phyloP scores from a whole-genome alignment of 2,329 filamentous ascomycete genomes.

The Diaporthe longicolla region DNA sequence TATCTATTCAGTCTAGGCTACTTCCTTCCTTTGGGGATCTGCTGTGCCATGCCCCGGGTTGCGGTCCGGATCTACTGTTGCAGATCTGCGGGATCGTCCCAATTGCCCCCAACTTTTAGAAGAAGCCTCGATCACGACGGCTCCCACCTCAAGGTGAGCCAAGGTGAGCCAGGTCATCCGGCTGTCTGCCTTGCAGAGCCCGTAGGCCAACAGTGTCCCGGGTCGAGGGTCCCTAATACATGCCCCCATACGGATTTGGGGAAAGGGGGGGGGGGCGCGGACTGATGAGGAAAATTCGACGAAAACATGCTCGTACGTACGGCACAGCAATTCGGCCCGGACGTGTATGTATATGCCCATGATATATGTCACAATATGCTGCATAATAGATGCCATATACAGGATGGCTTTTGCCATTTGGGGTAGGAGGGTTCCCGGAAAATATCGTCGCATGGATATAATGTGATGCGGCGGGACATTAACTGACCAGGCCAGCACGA shows the following conservation, averaged over 20 bases:
- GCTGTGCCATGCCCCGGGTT: conserved; percentile 2
- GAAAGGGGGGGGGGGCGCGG: too few species aligned
- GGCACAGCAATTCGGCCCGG: too few species aligned
- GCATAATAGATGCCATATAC: neutral
- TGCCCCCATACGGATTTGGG: too few species aligned
- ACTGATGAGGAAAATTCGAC: too few species aligned
- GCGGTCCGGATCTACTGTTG: conserved; percentile 32
- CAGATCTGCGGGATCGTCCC: conserved; percentile 24
- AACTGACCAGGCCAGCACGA: neutral
- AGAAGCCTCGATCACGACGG: neutral
- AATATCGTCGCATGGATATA: neutral
- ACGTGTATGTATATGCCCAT: neutral
- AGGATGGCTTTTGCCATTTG: neutral
- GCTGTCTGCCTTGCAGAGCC: too few species aligned
- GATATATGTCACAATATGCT: neutral
- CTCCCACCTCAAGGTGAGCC: neutral
- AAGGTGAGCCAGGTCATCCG: neutral
- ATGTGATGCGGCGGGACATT: neutral
- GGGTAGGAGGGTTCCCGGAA: neutral
- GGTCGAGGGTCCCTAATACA: neutral
- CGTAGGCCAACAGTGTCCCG: neutral
- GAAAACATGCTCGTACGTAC: too few species aligned
- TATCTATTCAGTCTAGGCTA: neutral
- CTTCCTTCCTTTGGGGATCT: neutral
- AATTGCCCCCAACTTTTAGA: neutral